phyloP scores from a whole-genome alignment of 345 rosid species.

The Linum tenue region DNA sequence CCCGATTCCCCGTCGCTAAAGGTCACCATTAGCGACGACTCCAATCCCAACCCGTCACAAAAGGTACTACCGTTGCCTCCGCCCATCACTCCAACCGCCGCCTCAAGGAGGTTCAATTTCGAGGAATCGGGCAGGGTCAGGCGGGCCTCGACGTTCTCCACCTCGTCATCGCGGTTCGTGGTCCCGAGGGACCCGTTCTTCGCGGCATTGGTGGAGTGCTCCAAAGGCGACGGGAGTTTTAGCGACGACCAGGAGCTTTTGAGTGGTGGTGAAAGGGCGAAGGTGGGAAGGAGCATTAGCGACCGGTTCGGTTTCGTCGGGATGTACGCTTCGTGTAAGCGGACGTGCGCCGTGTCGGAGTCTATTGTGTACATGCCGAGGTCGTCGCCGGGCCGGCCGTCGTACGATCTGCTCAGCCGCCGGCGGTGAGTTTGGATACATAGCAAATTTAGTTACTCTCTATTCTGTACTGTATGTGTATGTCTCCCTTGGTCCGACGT shows the following conservation, averaged over 20 bases:
- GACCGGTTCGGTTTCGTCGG: slow-evolving; percentile 51
- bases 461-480: too few species aligned
- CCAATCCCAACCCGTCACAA: slow-evolving; percentile 17
- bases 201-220: slow-evolving; percentile 68
- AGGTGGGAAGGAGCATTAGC: slow-evolving; percentile 26
- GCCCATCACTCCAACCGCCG: slow-evolving; percentile 20
- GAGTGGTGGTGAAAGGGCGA: slow-evolving; percentile 16
- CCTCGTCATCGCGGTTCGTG: neutral
- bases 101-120: slow-evolving; percentile 19
- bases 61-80: slow-evolving; percentile 61
- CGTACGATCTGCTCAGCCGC: slow-evolving; percentile 30
- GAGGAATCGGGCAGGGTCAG: slow-evolving; percentile 16
- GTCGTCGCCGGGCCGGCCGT: slow-evolving; percentile 27
- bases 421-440: neutral
- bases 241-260: slow-evolving; percentile 4
- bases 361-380: slow-evolving; percentile 59
- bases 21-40: slow-evolving; percentile 10
- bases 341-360: slow-evolving; percentile 53
- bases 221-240: slow-evolving; percentile 32
- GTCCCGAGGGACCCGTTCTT: slow-evolving; percentile 53
- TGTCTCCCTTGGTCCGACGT: too few species aligned
- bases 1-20: neutral
- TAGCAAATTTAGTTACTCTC: too few species aligned
- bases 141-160: slow-evolving; percentile 14
- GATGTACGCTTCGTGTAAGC: slow-evolving; percentile 61